Base-by-base conservation (phyloP, 1,139 yeast genomes). In the Blastobotrys petasosporus region DNA sequence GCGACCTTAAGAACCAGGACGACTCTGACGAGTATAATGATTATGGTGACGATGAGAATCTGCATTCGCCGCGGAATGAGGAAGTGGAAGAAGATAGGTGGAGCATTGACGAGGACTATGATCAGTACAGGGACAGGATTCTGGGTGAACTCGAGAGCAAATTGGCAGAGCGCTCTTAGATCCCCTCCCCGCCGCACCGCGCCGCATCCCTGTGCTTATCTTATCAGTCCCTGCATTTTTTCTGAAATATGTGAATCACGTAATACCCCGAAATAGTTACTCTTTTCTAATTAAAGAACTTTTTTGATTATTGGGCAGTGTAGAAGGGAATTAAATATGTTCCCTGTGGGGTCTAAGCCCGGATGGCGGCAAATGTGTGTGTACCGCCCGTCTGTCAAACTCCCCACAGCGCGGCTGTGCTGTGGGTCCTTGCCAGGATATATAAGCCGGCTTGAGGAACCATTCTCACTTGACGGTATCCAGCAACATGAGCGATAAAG, bases 71-170 rank as follows among this genome's bases (percentile, higher is more conserved):
- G 11, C 43, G 32, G 34, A 39, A 31, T 15, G 23, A 15, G n/a
- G 45, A 42, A 15, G 17, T 12, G 13, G 45, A 35, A 23, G 50
- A 49, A 16, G 51, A 50, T 10, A 51, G 54, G 33, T 55, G 58
- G 57, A 55, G 55, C 29, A 59, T 51, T 17, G 58, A 52, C 23
- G 63, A 59, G 40, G 54, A 55, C 30, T 46, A 54, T 40, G 63
- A 58, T 34, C 54, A 54, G 43, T 60, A 60, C 44, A 43, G 63
- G 20, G 61, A 59, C 39, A 49, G 62, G n/a, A 54, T 60, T 16
- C 40, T 59, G 42, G 55, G 51, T 3, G 48, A 52, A 13, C 40
- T 60, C 32, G 59, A 20, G 7, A 4, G 6, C 25, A 20, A 20
- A 20, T 7, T 20, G 7, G 25, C 25, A 4, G 25, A 20, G 25